A percentile compares a stretch with the other conserved stretches of the same genome.
Conservation (phyloP, 2,329 filamentous ascomycete genomes). For the Chrysoporthe austroafricana region DNA sequence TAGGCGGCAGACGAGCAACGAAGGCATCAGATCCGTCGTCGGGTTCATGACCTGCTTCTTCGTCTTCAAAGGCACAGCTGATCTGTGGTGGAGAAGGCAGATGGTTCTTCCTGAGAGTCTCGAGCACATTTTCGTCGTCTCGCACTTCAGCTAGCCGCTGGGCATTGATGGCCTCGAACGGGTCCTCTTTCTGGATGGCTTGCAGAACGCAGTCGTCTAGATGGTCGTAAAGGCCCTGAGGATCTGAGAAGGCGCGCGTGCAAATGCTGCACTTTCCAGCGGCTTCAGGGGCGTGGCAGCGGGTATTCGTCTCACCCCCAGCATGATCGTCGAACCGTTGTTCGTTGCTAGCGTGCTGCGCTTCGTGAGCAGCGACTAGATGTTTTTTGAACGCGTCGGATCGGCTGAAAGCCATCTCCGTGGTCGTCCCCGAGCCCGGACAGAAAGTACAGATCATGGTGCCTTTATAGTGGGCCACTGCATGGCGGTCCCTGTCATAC, state of each 20-base stretch:
- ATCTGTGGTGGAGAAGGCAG: no score
- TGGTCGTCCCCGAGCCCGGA: conserved; percentile 82
- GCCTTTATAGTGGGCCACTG: conserved; percentile 93
- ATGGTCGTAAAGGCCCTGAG: conserved; percentile 98
- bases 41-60: no score
- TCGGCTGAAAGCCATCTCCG: conserved; percentile 94
- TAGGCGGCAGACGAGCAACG: no score
- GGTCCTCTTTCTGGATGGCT: conserved; percentile 73
- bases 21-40: no score
- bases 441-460: conserved; percentile 98
- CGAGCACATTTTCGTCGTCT: no score
- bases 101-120: no score
- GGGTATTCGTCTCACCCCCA: no score
- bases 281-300: conserved; percentile 68
- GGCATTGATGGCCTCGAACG: conserved; percentile 71
- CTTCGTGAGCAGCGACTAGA: conserved; percentile 85
- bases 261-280: conserved; percentile 97
- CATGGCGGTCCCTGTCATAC: conserved; percentile 96
- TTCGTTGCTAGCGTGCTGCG: conserved; percentile 91
- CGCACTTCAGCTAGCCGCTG: no score
- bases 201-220: conserved; percentile 76
- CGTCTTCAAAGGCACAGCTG: no score
- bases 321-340: no score
- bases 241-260: conserved; percentile 84
- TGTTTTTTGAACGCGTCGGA: conserved; percentile 97